Evolutionary conservation across 768 basidiomycete genomes (phyloP).

Genomic region (Leucocoprinus birnbaumii): DNA sequence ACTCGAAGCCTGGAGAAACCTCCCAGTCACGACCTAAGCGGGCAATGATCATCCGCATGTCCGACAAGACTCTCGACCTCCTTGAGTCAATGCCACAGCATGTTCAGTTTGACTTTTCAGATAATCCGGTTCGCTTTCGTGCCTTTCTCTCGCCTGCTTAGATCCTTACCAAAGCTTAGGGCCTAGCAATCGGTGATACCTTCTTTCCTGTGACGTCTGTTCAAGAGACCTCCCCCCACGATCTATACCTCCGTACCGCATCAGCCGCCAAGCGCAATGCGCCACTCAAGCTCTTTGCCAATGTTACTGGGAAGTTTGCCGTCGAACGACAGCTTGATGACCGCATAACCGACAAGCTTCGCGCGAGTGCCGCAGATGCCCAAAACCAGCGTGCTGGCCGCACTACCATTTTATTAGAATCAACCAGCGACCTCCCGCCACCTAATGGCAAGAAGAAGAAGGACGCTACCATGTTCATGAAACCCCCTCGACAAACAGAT

Average conservation of each 20-base stretch:
- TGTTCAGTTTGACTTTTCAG: constrained; percentile 66
- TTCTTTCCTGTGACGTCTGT: constrained; percentile 58
- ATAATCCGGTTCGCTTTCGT: constrained; percentile 46
- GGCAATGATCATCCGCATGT: constrained; percentile 76
- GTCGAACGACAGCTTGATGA: constrained; percentile 60
- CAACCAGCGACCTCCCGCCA: constrained; percentile 36
- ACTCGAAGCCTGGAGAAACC: constrained; percentile 51
- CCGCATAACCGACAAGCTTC: constrained; percentile 40
- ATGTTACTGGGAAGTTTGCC: constrained; percentile 68
- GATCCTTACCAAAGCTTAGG: constrained; percentile 33
- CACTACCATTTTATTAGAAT: constrained; percentile 48
- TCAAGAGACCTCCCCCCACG: constrained; percentile 58
- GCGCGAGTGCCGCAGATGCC: constrained; percentile 43
- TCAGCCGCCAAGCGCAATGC: constrained; percentile 55
- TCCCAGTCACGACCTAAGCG: constrained; percentile 61
- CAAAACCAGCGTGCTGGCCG: constrained; percentile 38
- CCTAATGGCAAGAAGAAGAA: constrained; percentile 37
- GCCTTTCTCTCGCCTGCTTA: background rate
- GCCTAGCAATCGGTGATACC: constrained; percentile 60
- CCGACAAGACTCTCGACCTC: constrained; percentile 68
- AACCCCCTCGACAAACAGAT: constrained; percentile 28
- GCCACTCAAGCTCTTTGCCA: constrained; percentile 71
- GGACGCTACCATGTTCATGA: constrained; percentile 34
- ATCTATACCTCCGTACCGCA: constrained; percentile 68
- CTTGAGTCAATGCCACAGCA: constrained; percentile 47